Percentiles rank a stretch among this genome's conserved stretches.
phyloP scores from a whole-genome alignment of 2,329 filamentous ascomycete genomes.

The Albophoma yamanashiensis region DNA sequence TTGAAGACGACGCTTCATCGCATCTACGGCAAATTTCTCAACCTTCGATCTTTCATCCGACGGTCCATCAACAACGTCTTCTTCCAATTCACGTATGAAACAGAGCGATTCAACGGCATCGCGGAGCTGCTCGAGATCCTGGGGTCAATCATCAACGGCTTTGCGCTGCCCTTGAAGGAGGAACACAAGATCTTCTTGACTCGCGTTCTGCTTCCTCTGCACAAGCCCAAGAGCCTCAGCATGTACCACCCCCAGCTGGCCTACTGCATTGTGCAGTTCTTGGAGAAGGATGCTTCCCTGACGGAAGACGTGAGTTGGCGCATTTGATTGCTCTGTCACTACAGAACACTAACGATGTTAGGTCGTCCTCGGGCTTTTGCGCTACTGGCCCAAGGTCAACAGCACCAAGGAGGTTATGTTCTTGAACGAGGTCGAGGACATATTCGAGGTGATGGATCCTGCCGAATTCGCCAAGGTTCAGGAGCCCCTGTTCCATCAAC shows the following conservation, averaged over 20 bases:
- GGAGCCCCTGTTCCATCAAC: slow-evolving; percentile 91
- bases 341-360: slow-evolving; percentile 18
- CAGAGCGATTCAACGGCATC: slow-evolving; percentile 96
- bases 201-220: slow-evolving; percentile 79
- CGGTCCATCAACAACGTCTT: slow-evolving; percentile 99
- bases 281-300: slow-evolving; percentile 93
- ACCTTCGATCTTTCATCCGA: slow-evolving; percentile 91
- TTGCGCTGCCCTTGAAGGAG: slow-evolving; percentile 91
- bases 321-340: neutral
- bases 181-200: slow-evolving; percentile 98
- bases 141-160: slow-evolving; percentile 98
- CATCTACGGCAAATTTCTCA: slow-evolving; percentile 98
- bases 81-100: slow-evolving; percentile 99
- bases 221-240: slow-evolving; percentile 98
- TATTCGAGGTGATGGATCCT: slow-evolving; percentile 99
- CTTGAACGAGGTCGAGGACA: slow-evolving; percentile 97
- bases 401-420: slow-evolving; percentile 99
- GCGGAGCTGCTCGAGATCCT: slow-evolving; percentile 93
- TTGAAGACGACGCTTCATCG: slow-evolving; percentile 95
- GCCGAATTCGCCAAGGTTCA: slow-evolving; percentile 98
- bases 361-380: slow-evolving; percentile 87
- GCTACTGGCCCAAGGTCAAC: slow-evolving; percentile 99
- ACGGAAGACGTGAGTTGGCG: slow-evolving; percentile 72
- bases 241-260: slow-evolving; percentile 99
- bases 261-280: slow-evolving; percentile 97